Conservation (phyloP, 129 eudicot genomes). For the Tagetes erecta region DNA sequence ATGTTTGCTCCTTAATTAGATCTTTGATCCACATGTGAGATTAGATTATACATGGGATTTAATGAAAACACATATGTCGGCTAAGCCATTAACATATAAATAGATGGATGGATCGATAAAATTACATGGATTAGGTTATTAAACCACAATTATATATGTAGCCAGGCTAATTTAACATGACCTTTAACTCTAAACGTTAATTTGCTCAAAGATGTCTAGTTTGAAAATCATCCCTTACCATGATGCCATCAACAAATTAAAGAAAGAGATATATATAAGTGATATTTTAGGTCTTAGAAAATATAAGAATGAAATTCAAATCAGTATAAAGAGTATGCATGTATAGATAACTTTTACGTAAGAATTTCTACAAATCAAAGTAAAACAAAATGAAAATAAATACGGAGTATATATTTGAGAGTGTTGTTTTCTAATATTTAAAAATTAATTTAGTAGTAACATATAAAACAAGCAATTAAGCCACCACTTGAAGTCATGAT, state of each 20-base stretch:
- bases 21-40: no score
- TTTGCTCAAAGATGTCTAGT: no score
- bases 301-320: background rate
- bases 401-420: background rate
- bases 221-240: no score
- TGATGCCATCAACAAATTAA: background rate
- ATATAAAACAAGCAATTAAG: background rate
- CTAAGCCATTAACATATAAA: no score
- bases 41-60: no score
- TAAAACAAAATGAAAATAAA: background rate
- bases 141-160: no score
- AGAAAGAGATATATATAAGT: background rate
- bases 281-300: background rate
- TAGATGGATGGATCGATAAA: no score
- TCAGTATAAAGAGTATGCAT: background rate
- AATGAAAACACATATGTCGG: no score
- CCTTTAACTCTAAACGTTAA: no score
- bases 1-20: no score
- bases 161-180: no score
- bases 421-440: background rate
- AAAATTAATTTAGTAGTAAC: background rate
- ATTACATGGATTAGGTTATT: no score
- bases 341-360: background rate
- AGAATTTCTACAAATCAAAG: background rate
- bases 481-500: constrained; percentile 1